Evolutionary conservation across 2,329 filamentous ascomycete genomes (phyloP).

Genomic region (Cryphonectria carpinicola): DNA sequence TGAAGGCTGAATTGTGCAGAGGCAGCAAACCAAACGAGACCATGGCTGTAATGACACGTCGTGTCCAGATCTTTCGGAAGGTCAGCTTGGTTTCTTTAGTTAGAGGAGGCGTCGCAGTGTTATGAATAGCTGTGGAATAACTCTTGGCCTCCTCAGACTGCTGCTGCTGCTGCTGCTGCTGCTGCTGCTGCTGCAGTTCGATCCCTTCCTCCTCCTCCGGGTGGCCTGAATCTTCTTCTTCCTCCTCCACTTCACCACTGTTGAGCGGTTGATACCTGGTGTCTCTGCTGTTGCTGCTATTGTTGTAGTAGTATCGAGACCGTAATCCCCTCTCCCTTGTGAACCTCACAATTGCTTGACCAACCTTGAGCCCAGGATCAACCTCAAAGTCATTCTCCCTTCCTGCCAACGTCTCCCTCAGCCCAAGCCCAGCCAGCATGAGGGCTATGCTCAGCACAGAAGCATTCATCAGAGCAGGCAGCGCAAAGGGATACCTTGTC

Average conservation of each 20-base stretch:
- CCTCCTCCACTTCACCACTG: background rate
- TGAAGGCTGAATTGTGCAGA: slow-evolving; percentile 65
- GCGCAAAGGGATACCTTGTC: background rate
- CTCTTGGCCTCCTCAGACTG: background rate
- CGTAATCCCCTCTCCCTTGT: background rate
- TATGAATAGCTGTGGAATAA: background rate
- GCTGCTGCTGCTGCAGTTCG: background rate
- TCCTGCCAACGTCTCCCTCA: background rate
- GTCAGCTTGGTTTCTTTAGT: background rate
- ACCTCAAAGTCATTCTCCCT: background rate
- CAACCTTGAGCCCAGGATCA: background rate
- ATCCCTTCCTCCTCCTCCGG: background rate
- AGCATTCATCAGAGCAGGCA: background rate
- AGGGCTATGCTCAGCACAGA: background rate
- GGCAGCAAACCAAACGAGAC: slow-evolving; percentile 54
- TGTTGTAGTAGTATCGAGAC: background rate
- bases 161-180: background rate
- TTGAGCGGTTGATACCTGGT: background rate
- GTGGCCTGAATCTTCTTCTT: background rate
- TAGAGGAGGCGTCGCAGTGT: background rate
- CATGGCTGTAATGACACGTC: slow-evolving; percentile 40
- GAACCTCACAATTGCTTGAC: background rate
- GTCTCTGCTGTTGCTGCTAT: background rate
- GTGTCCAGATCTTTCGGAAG: background rate
- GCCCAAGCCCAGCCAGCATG: background rate